Base-by-base conservation (phyloP, 345 rosid genomes). In the Populus pruinosa region DNA sequence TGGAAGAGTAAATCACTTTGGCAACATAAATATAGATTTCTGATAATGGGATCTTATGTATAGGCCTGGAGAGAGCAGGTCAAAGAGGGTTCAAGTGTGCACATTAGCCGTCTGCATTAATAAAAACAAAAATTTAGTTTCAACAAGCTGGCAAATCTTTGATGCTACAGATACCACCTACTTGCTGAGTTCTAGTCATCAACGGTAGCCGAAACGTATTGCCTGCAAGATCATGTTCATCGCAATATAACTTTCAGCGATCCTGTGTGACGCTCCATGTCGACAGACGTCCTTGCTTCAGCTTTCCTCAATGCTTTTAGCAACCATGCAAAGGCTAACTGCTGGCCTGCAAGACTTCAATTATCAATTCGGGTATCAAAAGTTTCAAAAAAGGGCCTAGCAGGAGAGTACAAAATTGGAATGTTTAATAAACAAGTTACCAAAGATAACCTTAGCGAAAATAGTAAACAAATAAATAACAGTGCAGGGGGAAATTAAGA, bases 231-330 rank as follows among this genome's bases (percentile, higher is more conserved):
- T 67, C 64, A 33, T 55, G 82, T 75, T 76, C 16, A 81, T 67
- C 82, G 81, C 69, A 63, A 75, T 66, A 82, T 82, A 82, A 43
- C 79, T 61, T 76, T 77, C 87, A 78, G 59, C 79, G 76, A 76
- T 82, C 25, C 50, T 70, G 49, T 76, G 80, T 76, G 80, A 73
- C 80, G 63, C 77, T 64, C 62, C 63, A 76, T 74, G 69, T 76
- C 78, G 67, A 81, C 82, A 83, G 63, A 49, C 76, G 73, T 64
- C 76, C 75, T 85, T 85, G 87, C 88, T 85, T 80, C 81, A 33
- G 64, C 82, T 85, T 80, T 82, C 85, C 85, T 82, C 86, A 77
- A 83, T 69, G 66, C 81, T 73, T 77, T 79, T 75, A 72, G 80
- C 78, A 81, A 79, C 83, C 83, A 83, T 75, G 53, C 76, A 69